A percentile compares a stretch with the other conserved stretches of the same genome.
Evolutionary conservation across 75 land plant genomes (phyloP).

Genomic region (Picea glauca): DNA sequence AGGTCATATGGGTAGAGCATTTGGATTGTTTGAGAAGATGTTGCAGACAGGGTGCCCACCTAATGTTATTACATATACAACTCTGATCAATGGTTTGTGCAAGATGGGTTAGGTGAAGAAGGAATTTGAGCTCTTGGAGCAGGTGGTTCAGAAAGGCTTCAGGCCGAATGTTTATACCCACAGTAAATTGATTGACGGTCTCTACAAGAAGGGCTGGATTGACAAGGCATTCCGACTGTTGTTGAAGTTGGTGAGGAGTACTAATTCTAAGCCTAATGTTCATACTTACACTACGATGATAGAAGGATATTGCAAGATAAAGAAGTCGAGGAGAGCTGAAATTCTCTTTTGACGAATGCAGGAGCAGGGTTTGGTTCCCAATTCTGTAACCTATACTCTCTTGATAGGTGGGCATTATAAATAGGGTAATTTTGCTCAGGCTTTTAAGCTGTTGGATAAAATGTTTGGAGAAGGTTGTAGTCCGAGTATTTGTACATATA

Average conservation of each 20-base stretch:
- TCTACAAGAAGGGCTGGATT: constrained; percentile 73
- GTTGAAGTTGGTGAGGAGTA: constrained; percentile 60
- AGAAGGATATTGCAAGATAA: constrained; percentile 58
- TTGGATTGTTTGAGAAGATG: constrained; percentile 37
- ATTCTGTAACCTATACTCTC: constrained; percentile 53
- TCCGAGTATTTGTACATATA: constrained; percentile 64
- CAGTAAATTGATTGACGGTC: constrained; percentile 57
- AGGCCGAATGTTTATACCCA: constrained; percentile 75
- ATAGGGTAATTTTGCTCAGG: constrained; percentile 45
- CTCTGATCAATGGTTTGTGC: constrained; percentile 54
- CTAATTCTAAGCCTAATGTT: constrained; percentile 60
- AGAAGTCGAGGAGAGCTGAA: constrained; percentile 54
- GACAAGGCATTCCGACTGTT: constrained; percentile 69
- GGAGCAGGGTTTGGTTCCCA: constrained; percentile 61
- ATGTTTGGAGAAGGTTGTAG: constrained; percentile 43
- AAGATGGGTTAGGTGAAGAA: constrained; percentile 60
- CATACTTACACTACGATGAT: constrained; percentile 69
- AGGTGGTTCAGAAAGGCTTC: constrained; percentile 58
- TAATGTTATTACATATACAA: constrained; percentile 62
- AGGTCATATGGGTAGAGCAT: constrained; percentile 33
- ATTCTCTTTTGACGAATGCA: constrained; percentile 55
- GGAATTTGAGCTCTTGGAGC: constrained; percentile 59
- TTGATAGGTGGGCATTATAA: constrained; percentile 70
- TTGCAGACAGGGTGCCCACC: constrained; percentile 34
- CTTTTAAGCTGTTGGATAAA: constrained; percentile 42